Base-by-base conservation (phyloP, 2,329 filamentous ascomycete genomes). In the Rutstroemia sydowiana region DNA sequence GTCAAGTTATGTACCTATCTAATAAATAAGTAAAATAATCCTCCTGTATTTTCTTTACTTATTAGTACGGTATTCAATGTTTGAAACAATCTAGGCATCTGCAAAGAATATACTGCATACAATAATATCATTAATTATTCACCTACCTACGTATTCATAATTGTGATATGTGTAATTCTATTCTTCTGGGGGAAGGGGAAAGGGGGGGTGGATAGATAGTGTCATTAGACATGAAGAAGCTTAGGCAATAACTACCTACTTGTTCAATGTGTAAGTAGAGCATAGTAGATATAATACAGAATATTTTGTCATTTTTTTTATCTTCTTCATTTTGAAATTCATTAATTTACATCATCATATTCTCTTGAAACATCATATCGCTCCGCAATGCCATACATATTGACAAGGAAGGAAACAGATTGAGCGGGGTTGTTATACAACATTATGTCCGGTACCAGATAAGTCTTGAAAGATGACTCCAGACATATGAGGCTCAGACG, bases 361-460 rank as follows among this genome's bases (percentile, higher is more conserved):
- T 39, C 48, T 51, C 42, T 46, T 46, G 18, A 55, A 57, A 55
- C 58, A 59, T 55, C 58, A 59, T 58, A 55, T 59, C 57, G 60
- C 59, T 61, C 56, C 57, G 52, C 58, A 58, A 60, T 40, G 48
- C 41, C 55, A 60, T 50, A 54, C 60, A 45, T 60, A 61, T 32
- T 61, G 57, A 65, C 60, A 62, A 57, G 44, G 52, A 52, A 49
- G 50, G 56, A 63, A 64, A 59, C 61, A 53, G 55, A 57, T 44
- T 58, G 60, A 63, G 62, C 59, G 59, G 61, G 51, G 61, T 34
- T 64, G 51, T 64, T 64, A 61, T 64, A 64, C 61, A 64, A 59
- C 56, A 54, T 59, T 58, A 42, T 52, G 50, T 52, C 44, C 45
- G 50, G 44, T 51, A 47, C 50, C 50, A 52, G 28, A 52, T 52